phyloP scores from a whole-genome alignment of 1,139 yeast species.

The Sugiyamaella sp. region DNA sequence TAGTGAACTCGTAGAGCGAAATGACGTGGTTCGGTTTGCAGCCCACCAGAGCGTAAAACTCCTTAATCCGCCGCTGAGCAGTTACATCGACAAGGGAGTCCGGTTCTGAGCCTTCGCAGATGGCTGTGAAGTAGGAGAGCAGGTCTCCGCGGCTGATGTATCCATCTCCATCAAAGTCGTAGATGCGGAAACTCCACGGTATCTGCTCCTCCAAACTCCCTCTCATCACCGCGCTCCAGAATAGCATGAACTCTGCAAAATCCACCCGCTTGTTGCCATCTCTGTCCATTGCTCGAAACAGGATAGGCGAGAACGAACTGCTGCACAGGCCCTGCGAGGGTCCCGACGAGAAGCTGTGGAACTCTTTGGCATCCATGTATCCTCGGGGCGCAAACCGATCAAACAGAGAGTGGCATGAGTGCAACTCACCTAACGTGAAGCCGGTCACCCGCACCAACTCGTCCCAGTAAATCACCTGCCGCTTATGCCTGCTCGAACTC shows the following conservation, averaged over 20 bases:
- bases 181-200: neutral
- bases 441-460: neutral
- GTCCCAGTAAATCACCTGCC: neutral
- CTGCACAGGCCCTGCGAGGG: conserved; percentile 1
- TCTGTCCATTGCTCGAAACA: neutral
- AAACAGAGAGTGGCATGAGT: neutral
- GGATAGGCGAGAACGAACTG: neutral
- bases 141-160: conserved; percentile 1
- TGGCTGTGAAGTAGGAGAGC: neutral
- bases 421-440: neutral
- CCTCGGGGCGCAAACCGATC: conserved; percentile 1
- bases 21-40: no score
- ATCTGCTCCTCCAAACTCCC: conserved; percentile 4
- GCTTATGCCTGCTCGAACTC: neutral
- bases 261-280: neutral
- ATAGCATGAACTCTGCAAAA: neutral
- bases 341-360: neutral
- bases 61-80: neutral
- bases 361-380: neutral
- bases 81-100: neutral
- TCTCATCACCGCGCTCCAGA: neutral
- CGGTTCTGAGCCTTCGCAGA: neutral
- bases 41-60: neutral
- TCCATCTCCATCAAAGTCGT: conserved; percentile 9
- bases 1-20: no score